A percentile compares a stretch with the other conserved stretches of the same genome.
Evolutionary conservation across 2,329 filamentous ascomycete genomes (phyloP).

Genomic region (Curvularia eragrostidis): DNA sequence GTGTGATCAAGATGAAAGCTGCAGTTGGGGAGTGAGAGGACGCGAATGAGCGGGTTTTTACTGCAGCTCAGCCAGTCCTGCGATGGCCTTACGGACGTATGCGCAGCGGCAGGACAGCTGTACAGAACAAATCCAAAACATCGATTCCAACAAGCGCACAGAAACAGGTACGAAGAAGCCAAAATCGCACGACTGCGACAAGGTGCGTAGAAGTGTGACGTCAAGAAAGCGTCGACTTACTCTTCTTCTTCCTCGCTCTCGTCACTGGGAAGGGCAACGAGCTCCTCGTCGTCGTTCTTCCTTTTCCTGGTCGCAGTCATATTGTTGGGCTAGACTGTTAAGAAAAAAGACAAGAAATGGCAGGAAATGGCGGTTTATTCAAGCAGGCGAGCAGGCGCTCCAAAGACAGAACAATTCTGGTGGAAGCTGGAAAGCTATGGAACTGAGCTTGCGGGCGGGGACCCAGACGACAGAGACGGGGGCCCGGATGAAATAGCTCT

Average conservation of each 20-base stretch:
- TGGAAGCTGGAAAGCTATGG: slow-evolving; percentile 17
- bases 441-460: slow-evolving; percentile 14
- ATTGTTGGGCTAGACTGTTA: slow-evolving; percentile 18
- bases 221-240: slow-evolving; percentile 49
- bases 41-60: slow-evolving; percentile 7
- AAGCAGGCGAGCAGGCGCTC: neutral
- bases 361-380: slow-evolving; percentile 18
- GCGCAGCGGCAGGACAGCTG: slow-evolving; percentile 29
- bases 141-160: slow-evolving; percentile 16
- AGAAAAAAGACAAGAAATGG: slow-evolving; percentile 3
- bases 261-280: slow-evolving; percentile 53
- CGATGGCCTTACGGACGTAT: slow-evolving; percentile 6
- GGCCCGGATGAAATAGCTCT: slow-evolving; percentile 37
- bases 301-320: slow-evolving; percentile 56
- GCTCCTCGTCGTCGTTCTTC: slow-evolving; percentile 55
- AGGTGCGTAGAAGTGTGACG: slow-evolving; percentile 42
- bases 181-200: slow-evolving; percentile 30
- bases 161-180: slow-evolving; percentile 31
- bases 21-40: neutral
- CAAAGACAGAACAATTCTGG: neutral
- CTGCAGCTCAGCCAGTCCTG: slow-evolving; percentile 25
- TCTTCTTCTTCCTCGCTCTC: slow-evolving; percentile 55
- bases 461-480: slow-evolving; percentile 20
- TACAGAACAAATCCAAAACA: slow-evolving; percentile 11
- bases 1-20: neutral